Conservation (phyloP, 2,329 filamentous ascomycete genomes). For the Thielaviopsis ethacetica region DNA sequence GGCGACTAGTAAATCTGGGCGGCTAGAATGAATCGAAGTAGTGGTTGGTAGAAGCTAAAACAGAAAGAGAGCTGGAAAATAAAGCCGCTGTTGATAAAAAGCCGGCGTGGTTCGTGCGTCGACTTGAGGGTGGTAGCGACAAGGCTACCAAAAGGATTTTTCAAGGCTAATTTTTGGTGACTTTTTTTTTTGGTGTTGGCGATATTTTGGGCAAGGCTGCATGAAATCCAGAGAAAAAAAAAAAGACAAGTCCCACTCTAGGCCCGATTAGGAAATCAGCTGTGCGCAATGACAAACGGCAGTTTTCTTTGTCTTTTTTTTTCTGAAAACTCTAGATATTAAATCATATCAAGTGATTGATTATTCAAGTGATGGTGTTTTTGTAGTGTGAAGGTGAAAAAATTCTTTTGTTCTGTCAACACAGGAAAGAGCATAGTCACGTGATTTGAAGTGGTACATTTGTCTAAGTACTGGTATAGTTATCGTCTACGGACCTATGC, state of each 20-base stretch:
- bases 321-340: too few species aligned
- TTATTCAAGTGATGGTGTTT: too few species aligned
- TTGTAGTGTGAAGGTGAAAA: too few species aligned
- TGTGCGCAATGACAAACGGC: background rate
- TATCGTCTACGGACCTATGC: background rate
- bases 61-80: too few species aligned
- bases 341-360: too few species aligned
- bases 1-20: constrained; percentile 32
- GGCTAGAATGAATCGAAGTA: background rate
- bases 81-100: too few species aligned
- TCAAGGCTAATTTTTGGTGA: background rate
- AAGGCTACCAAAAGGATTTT: background rate
- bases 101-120: too few species aligned
- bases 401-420: too few species aligned
- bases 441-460: background rate
- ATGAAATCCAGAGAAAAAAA: background rate
- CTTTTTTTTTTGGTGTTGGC: background rate
- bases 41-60: background rate
- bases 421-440: background rate
- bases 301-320: too few species aligned
- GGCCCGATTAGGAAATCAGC: constrained; percentile 14
- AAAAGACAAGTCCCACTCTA: constrained; percentile 12
- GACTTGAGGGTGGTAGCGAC: too few species aligned
- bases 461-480: background rate
- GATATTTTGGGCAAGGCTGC: too few species aligned